Percentiles rank a stretch among this genome's conserved stretches.
Evolutionary conservation across 2,329 filamentous ascomycete species (phyloP).

Genomic region (Epichloe uncinata): DNA sequence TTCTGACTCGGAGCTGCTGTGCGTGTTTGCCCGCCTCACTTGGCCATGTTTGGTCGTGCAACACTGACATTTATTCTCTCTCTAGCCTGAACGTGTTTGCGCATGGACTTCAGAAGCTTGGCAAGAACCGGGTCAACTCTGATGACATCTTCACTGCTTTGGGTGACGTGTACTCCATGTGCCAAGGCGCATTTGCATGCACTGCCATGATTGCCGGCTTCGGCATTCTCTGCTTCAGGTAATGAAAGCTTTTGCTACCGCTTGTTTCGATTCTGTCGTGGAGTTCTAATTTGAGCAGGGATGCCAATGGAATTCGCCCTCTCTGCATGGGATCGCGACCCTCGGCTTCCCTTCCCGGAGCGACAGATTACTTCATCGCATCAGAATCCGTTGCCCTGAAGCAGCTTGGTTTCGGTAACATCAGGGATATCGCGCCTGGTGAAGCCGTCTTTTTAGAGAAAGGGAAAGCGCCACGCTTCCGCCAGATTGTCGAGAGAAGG

Average conservation of each 20-base stretch:
- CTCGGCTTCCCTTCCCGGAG: constrained; percentile 46
- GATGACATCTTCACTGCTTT: constrained; percentile 65
- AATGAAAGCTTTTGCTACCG: not conserved
- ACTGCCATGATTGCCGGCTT: constrained; percentile 74
- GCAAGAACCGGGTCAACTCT: constrained; percentile 66
- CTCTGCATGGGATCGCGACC: constrained; percentile 64
- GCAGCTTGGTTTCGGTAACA: constrained; percentile 66
- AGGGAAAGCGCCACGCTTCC: constrained; percentile 58
- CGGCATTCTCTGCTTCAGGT: constrained; percentile 63
- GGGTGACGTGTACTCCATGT: constrained; percentile 57
- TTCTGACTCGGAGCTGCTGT: constrained; percentile 56
- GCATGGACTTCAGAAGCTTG: constrained; percentile 64
- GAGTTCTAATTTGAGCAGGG: not conserved
- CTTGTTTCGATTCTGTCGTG: no score
- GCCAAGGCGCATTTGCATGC: constrained; percentile 66
- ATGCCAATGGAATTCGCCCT: constrained; percentile 54
- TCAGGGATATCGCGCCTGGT: constrained; percentile 67
- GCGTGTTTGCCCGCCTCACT: not conserved
- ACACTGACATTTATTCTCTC: constrained; percentile 7
- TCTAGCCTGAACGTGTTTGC: constrained; percentile 67
- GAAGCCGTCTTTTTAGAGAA: constrained; percentile 79
- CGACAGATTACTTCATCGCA: constrained; percentile 78
- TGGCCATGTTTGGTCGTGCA: no score
- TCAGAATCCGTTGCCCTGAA: constrained; percentile 76
- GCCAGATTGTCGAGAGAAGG: constrained; percentile 54